A percentile compares a stretch with the other conserved stretches of the same genome.
Conservation (phyloP, 2,329 filamentous ascomycete genomes). For the Neofusicoccum cordaticola region DNA sequence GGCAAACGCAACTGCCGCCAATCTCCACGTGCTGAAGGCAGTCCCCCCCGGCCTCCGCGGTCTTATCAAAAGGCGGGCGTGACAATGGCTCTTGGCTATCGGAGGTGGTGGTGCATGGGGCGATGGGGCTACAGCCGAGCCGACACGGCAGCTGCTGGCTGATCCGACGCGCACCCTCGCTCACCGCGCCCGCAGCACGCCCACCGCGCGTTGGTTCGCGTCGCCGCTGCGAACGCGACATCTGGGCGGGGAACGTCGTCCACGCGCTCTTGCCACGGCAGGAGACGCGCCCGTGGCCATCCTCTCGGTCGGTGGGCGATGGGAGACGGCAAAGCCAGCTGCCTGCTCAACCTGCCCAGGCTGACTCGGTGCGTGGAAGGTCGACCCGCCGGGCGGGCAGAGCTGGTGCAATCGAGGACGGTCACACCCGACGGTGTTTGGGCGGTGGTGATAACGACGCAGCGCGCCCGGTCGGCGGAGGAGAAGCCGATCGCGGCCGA, state of each 20-base stretch:
- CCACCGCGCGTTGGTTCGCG: background rate
- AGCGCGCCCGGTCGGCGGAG: conserved; percentile 1
- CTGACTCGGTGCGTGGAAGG: background rate
- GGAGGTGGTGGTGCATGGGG: background rate
- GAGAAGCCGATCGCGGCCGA: conserved; percentile 8
- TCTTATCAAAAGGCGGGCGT: background rate
- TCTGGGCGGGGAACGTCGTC: background rate
- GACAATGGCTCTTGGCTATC: background rate
- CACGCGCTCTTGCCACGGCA: too few relatives aligned
- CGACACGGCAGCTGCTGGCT: background rate
- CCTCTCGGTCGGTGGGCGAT: too few relatives aligned
- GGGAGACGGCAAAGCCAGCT: too few relatives aligned
- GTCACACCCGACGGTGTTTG: background rate
- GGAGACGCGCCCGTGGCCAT: too few relatives aligned
- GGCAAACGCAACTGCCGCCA: background rate
- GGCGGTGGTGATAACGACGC: background rate
- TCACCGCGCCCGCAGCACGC: background rate
- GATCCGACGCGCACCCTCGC: background rate
- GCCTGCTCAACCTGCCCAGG: background rate
- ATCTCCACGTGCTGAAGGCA: background rate
- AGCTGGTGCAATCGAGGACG: background rate
- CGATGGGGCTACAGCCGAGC: background rate
- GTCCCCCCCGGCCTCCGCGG: background rate
- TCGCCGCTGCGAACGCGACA: too few relatives aligned
- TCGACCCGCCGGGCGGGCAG: background rate